Conservation (phyloP, 768 basidiomycete genomes). For the Boletus tylopilopsis region DNA sequence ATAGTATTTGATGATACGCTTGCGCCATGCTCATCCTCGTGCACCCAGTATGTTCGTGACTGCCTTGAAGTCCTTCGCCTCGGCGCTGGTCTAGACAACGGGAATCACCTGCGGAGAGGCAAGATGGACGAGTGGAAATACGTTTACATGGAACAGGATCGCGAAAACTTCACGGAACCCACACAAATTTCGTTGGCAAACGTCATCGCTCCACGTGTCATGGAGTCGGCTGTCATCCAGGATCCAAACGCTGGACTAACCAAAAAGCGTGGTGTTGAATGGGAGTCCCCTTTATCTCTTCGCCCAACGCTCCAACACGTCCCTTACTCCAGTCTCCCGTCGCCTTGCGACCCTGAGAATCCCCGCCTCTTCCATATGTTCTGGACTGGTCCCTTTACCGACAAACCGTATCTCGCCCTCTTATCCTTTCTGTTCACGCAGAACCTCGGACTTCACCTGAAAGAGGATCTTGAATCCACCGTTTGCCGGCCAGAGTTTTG, state of each 20-base stretch:
- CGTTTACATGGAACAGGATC: slow-evolving; percentile 69
- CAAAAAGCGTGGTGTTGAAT: slow-evolving; percentile 57
- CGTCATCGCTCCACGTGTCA: slow-evolving; percentile 29
- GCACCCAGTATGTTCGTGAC: slow-evolving; percentile 85
- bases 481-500: slow-evolving; percentile 90
- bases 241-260: slow-evolving; percentile 54
- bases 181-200: slow-evolving; percentile 30
- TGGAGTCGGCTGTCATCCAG: slow-evolving; percentile 27
- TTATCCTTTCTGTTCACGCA: slow-evolving; percentile 96
- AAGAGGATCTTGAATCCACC: slow-evolving; percentile 37
- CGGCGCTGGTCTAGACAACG: slow-evolving; percentile 85
- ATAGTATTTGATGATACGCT: background rate
- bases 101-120: slow-evolving; percentile 67
- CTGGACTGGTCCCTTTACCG: slow-evolving; percentile 98
- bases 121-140: slow-evolving; percentile 84
- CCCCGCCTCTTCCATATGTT: slow-evolving; percentile 97
- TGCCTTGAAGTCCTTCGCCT: slow-evolving; percentile 93
- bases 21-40: slow-evolving; percentile 9
- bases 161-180: slow-evolving; percentile 37
- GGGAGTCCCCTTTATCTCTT: slow-evolving; percentile 51
- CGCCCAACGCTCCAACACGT: slow-evolving; percentile 50
- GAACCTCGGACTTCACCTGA: slow-evolving; percentile 78
- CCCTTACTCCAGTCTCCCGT: slow-evolving; percentile 52
- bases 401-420: slow-evolving; percentile 95
- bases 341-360: slow-evolving; percentile 78